phyloP scores from a whole-genome alignment of 2,329 filamentous ascomycete species.

The Aspergillus floridensis region DNA sequence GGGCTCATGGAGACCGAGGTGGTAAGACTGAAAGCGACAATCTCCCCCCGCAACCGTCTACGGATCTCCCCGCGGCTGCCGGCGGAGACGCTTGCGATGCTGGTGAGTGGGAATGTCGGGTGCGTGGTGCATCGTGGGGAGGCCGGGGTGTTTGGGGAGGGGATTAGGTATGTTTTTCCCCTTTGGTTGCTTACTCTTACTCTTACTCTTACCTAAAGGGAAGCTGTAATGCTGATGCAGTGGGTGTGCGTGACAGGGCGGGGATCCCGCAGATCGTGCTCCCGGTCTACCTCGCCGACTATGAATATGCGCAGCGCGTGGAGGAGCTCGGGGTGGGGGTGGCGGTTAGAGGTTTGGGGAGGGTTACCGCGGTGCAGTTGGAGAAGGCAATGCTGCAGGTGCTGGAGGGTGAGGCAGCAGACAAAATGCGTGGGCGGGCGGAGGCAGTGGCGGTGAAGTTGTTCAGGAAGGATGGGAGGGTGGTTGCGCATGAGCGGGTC shows the following conservation, averaged over 20 bases:
- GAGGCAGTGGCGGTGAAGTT: slow-evolving; percentile 10
- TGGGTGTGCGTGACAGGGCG: slow-evolving; percentile 27
- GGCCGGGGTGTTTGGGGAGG: slow-evolving; percentile 50
- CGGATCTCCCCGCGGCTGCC: slow-evolving; percentile 44
- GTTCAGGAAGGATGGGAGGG: slow-evolving; percentile 16
- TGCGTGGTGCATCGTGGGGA: slow-evolving; percentile 50
- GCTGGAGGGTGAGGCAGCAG: slow-evolving; percentile 8
- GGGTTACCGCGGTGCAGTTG: slow-evolving; percentile 27
- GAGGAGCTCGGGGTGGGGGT: slow-evolving; percentile 47
- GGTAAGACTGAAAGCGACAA: not conserved
- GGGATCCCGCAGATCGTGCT: slow-evolving; percentile 49
- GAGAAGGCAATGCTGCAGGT: slow-evolving; percentile 23
- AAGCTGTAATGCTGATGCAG: too few relatives aligned
- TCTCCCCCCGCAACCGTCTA: slow-evolving; percentile 20
- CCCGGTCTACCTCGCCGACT: slow-evolving; percentile 49
- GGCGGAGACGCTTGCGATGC: slow-evolving; percentile 33
- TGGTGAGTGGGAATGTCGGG: slow-evolving; percentile 40
- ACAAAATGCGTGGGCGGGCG: slow-evolving; percentile 11
- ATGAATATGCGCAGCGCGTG: slow-evolving; percentile 45
- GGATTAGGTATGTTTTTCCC: slow-evolving; percentile 37
- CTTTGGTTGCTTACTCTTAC: slow-evolving; percentile 1
- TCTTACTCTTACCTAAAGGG: not conserved
- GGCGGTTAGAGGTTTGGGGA: slow-evolving; percentile 34
- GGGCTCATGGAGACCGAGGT: not conserved
- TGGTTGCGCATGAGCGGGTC: slow-evolving; percentile 24